phyloP scores from a whole-genome alignment of 2,329 filamentous ascomycete genomes.

The Neophaeococcomyces mojaviensis region DNA sequence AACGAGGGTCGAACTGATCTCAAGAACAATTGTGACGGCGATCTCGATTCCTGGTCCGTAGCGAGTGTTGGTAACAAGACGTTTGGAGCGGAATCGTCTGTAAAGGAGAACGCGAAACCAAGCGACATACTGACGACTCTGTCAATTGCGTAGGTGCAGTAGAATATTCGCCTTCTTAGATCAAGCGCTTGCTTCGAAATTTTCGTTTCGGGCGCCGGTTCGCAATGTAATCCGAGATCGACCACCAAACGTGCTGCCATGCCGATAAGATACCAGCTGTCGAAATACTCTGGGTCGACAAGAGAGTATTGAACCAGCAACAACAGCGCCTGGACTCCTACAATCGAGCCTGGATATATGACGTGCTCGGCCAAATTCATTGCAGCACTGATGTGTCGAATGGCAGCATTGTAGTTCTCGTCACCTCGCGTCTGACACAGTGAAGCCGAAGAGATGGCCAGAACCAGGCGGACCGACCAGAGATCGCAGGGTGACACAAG shows the following conservation, averaged over 20 bases:
- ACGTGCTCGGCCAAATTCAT: slow-evolving; percentile 73
- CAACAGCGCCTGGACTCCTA: slow-evolving; percentile 79
- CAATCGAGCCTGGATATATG: slow-evolving; percentile 73
- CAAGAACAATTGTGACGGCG: slow-evolving; percentile 38
- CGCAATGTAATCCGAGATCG: slow-evolving; percentile 88
- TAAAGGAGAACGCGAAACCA: slow-evolving; percentile 83
- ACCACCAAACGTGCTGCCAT: slow-evolving; percentile 81
- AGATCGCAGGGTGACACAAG: slow-evolving; percentile 57
- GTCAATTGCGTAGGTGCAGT: slow-evolving; percentile 84
- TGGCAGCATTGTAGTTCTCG: slow-evolving; percentile 55
- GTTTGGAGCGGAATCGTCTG: slow-evolving; percentile 69
- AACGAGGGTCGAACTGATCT: slow-evolving; percentile 62
- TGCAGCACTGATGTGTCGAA: slow-evolving; percentile 57
- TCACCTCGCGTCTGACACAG: slow-evolving; percentile 61
- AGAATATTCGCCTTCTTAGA: slow-evolving; percentile 74
- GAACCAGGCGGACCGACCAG: slow-evolving; percentile 82
- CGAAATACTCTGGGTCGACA: slow-evolving; percentile 82
- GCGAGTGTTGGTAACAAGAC: slow-evolving; percentile 63
- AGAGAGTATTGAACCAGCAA: slow-evolving; percentile 84
- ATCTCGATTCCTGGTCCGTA: slow-evolving; percentile 24
- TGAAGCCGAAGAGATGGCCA: slow-evolving; percentile 71
- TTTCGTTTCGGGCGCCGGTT: slow-evolving; percentile 64
- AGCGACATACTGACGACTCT: slow-evolving; percentile 83
- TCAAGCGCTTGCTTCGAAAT: slow-evolving; percentile 65
- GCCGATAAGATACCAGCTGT: slow-evolving; percentile 88